These are phyloP conservation scores for Magnaporthiopsis poae DNA, from an alignment of 2,329 filamentous ascomycete genomes.

Conservation along the genomic window DNA sequence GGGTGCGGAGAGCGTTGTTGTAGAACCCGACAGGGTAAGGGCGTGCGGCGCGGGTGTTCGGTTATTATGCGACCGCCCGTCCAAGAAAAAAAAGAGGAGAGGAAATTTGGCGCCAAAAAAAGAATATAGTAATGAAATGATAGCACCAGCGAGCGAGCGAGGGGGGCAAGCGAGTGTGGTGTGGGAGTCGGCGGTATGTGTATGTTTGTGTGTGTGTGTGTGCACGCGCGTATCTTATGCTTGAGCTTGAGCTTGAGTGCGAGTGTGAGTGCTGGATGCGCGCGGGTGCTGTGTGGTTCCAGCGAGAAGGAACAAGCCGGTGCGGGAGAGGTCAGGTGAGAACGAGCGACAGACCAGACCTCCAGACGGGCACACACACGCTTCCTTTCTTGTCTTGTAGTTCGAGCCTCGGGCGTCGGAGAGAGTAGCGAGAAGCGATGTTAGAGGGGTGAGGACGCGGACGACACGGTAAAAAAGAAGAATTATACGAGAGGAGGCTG, in stretches of 20 bases:
- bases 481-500: not conserved
- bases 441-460: not conserved
- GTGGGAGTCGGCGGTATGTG: not conserved
- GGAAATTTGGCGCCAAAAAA: too few species aligned
- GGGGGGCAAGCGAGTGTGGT: not conserved
- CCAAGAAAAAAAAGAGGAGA: not conserved
- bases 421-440: not conserved
- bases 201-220: not conserved
- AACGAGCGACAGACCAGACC: constrained; percentile 13
- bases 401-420: not conserved
- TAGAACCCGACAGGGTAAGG: constrained; percentile 1
- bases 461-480: constrained; percentile 9
- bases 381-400: not conserved
- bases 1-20: not conserved
- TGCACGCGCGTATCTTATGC: not conserved
- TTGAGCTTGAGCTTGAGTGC: not conserved
- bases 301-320: not conserved
- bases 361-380: not conserved
- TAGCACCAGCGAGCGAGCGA: not conserved
- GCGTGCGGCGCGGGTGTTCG: not conserved
- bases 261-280: not conserved
- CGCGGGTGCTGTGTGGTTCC: not conserved
- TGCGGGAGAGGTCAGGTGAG: constrained; percentile 11
- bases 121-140: not conserved
- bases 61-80: not conserved